Conservation (phyloP, 2,329 filamentous ascomycete species). For the Tolypocladium pustulatum region DNA sequence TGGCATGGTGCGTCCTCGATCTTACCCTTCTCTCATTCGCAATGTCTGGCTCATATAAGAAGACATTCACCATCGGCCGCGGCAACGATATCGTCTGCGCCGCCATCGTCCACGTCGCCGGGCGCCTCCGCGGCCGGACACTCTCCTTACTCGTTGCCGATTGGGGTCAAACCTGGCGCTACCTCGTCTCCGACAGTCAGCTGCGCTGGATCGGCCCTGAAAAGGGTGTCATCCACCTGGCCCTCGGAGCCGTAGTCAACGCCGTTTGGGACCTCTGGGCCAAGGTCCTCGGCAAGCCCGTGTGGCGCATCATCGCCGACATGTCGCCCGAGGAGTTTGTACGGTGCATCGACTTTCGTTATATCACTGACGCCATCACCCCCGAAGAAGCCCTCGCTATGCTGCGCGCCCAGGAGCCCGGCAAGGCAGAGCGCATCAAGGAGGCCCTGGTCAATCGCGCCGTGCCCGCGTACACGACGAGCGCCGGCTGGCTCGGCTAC, state of each 20-base stretch:
- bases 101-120: constrained; percentile 68
- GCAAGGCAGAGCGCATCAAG: constrained; percentile 60
- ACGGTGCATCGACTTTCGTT: constrained; percentile 82
- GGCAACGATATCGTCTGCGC: constrained; percentile 89
- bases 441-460: constrained; percentile 65
- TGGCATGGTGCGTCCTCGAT: constrained; percentile 52
- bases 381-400: constrained; percentile 70
- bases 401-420: constrained; percentile 52
- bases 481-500: constrained; percentile 87
- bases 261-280: constrained; percentile 95
- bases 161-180: constrained; percentile 83
- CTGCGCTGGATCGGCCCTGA: constrained; percentile 90
- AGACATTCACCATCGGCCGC: constrained; percentile 75
- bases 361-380: constrained; percentile 89
- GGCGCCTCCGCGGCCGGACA: constrained; percentile 64
- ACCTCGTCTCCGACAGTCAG: constrained; percentile 85
- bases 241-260: constrained; percentile 80
- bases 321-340: constrained; percentile 86
- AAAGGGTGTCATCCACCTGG: constrained; percentile 89
- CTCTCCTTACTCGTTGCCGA: constrained; percentile 67
- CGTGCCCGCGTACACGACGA: constrained; percentile 85
- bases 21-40: not conserved
- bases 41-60: not conserved
- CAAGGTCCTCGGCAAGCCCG: constrained; percentile 73
- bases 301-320: constrained; percentile 83